Conservation (phyloP, 495 filamentous ascomycete species). For the Hyaloscypha variabilis region DNA sequence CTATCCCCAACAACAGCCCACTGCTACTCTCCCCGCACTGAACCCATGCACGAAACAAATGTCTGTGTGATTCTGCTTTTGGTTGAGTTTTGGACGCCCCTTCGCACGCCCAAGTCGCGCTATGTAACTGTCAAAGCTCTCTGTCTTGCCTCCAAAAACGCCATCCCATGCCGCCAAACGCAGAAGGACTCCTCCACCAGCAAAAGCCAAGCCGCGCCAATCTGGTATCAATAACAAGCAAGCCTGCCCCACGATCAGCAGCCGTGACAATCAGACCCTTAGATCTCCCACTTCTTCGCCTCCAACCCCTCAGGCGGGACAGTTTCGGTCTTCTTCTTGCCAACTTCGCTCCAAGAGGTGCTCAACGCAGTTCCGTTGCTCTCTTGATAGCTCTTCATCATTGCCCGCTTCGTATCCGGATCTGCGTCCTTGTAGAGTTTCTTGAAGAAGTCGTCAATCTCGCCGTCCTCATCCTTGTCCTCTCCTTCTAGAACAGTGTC, state of each 20-base stretch:
- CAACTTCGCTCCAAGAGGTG: constrained; percentile 90
- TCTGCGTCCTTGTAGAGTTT: constrained; percentile 80
- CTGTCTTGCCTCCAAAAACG: not conserved
- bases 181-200: not conserved
- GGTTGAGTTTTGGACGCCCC: not conserved
- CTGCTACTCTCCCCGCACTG: not conserved
- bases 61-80: not conserved
- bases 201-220: not conserved
- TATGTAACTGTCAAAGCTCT: not conserved
- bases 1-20: no score
- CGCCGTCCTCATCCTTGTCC: constrained; percentile 61
- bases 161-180: not conserved
- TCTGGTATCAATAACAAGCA: not conserved
- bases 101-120: not conserved
- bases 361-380: constrained; percentile 92
- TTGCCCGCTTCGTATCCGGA: constrained; percentile 81
- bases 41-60: not conserved
- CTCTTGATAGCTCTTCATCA: constrained; percentile 97
- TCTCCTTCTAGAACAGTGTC: constrained; percentile 57
- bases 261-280: not conserved
- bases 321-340: constrained; percentile 69
- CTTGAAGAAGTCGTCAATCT: constrained; percentile 88
- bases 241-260: not conserved
- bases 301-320: constrained; percentile 76
- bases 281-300: constrained; percentile 64